A percentile compares a stretch with the other conserved stretches of the same genome.
phyloP scores from a whole-genome alignment of 1,284 basidiomycete genomes.

The Bjerkandera adusta region DNA sequence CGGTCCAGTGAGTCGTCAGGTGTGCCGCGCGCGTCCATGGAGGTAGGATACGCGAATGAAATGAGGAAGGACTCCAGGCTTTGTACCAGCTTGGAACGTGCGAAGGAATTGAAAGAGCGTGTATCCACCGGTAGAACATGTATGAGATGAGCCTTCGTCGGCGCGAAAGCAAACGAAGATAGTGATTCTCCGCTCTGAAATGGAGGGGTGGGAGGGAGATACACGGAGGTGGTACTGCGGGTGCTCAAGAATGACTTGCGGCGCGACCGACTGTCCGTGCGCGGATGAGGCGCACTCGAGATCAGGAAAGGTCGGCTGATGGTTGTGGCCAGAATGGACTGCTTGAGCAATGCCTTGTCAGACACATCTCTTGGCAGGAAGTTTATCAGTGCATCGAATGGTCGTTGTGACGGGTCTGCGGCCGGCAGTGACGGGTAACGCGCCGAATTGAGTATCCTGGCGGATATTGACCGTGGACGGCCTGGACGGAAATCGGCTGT shows the following conservation, averaged over 20 bases:
- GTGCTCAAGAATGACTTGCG: constrained; percentile 10
- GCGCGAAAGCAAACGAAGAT: constrained; percentile 13
- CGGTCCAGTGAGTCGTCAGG: constrained; percentile 21
- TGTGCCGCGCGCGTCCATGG: constrained; percentile 12
- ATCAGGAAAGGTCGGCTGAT: constrained; percentile 40
- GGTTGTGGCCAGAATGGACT: constrained; percentile 41
- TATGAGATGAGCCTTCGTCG: constrained; percentile 28
- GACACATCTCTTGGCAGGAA: constrained; percentile 34
- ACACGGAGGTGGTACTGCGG: constrained; percentile 23
- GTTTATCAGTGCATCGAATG: constrained; percentile 41
- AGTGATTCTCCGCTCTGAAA: constrained; percentile 22
- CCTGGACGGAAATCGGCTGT: neutral
- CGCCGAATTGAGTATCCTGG: constrained; percentile 16
- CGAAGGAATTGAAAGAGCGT: constrained; percentile 18
- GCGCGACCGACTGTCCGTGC: neutral
- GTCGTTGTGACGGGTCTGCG: constrained; percentile 33
- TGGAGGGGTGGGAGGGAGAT: constrained; percentile 22
- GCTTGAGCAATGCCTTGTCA: constrained; percentile 39
- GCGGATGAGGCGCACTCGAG: constrained; percentile 18
- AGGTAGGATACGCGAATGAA: constrained; percentile 28
- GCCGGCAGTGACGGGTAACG: constrained; percentile 18
- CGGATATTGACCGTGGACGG: constrained; percentile 12
- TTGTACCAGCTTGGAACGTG: constrained; percentile 30
- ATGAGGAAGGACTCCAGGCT: constrained; percentile 37
- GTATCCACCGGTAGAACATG: constrained; percentile 29